phyloP scores from a whole-genome alignment of 768 basidiomycete genomes.

The Nidularia sp. region DNA sequence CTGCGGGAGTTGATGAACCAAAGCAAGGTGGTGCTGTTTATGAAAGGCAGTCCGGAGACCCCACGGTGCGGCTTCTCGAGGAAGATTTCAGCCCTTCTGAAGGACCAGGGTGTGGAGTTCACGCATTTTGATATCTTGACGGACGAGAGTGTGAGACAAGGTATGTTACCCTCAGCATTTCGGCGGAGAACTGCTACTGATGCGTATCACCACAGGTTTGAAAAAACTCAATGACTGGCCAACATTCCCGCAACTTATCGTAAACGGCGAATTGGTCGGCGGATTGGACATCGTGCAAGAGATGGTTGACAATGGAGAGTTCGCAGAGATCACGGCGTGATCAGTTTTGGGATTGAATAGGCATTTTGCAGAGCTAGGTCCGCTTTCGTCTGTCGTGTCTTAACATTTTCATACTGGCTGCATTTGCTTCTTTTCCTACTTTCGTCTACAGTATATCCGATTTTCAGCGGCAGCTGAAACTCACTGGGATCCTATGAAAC shows the following conservation, averaged over 20 bases:
- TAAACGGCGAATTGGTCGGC: conserved; percentile 91
- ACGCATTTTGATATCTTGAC: conserved; percentile 78
- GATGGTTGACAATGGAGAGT: conserved; percentile 79
- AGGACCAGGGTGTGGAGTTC: conserved; percentile 62
- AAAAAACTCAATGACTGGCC: conserved; percentile 87
- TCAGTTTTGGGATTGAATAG: background rate
- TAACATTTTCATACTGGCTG: too few species aligned
- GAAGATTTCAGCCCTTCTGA: conserved; percentile 65
- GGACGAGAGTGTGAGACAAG: conserved; percentile 80
- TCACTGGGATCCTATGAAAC: too few species aligned
- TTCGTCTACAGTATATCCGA: too few species aligned
- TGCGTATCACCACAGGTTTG: conserved; percentile 39
- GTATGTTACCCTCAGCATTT: conserved; percentile 31
- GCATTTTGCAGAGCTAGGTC: background rate
- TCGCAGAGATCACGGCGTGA: conserved; percentile 41
- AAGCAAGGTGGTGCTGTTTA: conserved; percentile 78
- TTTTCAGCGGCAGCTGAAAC: too few species aligned
- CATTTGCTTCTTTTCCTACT: too few species aligned
- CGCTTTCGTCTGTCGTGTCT: too few species aligned
- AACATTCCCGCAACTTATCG: conserved; percentile 81
- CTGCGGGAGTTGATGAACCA: conserved; percentile 74
- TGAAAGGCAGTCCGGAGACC: conserved; percentile 79
- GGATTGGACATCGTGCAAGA: conserved; percentile 91
- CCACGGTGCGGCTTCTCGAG: conserved; percentile 87
- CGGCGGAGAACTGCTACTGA: background rate